Evolutionary conservation across 768 basidiomycete genomes (phyloP).

Genomic region (Rhodotorula sphaerocarpa): DNA sequence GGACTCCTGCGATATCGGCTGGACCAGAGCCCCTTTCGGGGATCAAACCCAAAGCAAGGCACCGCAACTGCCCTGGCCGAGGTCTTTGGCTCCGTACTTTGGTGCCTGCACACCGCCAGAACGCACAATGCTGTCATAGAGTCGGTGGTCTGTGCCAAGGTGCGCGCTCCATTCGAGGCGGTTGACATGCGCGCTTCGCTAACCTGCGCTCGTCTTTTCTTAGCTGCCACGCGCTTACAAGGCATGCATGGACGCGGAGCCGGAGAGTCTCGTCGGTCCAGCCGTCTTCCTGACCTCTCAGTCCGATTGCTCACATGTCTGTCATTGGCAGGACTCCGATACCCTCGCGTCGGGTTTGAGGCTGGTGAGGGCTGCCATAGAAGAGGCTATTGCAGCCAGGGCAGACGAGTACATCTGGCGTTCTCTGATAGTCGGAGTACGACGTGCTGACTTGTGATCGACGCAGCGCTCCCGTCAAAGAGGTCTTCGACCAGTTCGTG

Average conservation of each 20-base stretch:
- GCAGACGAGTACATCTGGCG: too few species aligned
- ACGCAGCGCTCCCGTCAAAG: neutral
- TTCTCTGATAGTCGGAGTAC: too few species aligned
- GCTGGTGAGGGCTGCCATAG: too few species aligned
- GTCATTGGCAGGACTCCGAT: too few species aligned
- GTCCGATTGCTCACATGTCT: too few species aligned
- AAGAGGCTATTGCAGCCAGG: too few species aligned
- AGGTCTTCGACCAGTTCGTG: neutral
- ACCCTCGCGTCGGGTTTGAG: neutral
- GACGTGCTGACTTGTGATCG: too few species aligned
- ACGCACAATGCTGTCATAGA: neutral
- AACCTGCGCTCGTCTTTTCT: neutral
- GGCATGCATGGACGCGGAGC: neutral
- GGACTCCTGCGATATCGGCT: conserved; percentile 3
- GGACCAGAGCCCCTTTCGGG: neutral
- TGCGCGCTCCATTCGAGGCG: neutral
- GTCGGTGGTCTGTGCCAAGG: neutral
- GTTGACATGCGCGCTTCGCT: too few species aligned
- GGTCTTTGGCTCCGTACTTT: neutral
- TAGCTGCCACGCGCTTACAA: neutral
- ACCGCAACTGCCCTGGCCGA: neutral
- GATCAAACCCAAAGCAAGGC: neutral
- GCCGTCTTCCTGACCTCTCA: too few species aligned
- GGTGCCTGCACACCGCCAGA: neutral
- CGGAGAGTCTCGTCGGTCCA: too few species aligned